Base-by-base conservation (phyloP, 257 asterid genomes). In the Verbena officinalis region DNA sequence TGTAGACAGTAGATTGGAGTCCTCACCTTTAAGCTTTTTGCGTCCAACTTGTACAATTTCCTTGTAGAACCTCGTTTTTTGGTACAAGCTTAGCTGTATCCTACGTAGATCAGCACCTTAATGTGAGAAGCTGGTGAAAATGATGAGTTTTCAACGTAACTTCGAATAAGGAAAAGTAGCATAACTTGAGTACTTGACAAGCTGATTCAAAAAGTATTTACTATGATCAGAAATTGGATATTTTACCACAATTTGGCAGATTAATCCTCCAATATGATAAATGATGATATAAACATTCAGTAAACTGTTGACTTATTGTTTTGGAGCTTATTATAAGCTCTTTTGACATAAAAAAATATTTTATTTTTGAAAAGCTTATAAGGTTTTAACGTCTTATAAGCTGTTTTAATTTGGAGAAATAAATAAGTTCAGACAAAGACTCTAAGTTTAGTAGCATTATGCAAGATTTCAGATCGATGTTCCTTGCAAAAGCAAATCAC, bases 11-110 rank as follows among this genome's bases (percentile, higher is more conserved):
- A 39, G 38, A 27, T 60, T 36, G 59, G 58, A 22, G 54, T 69
- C 55, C 33, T 39, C 62, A 53, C 31, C 67, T 49, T 58, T 36
- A 58, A 39, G 31, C 67, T 49, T 58, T 36, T 36, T 59, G 62
- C 62, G 38, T 59, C 8, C 34, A 23, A 30, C 53, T 27, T 1
- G 55, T 30, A 42, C 57, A n/a, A 67, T 19, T 27, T 40, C 38
- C 33, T 14, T 2, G 30, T 12, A 44, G 40, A 23, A 53, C n/a
- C 17, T 38, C 30, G 22, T 68, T 68, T 59, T 16, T 20, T 22
- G 21, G 30, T 51, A 60, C 55, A 34, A 22, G 11, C 53, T 68
- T 38, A 49, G 62, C 19, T 59, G 74, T 59, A 59, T 69, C 68
- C 52, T 4, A 59, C 67, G 27, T 12, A 11, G 67, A 63, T 43